Percentiles rank a stretch among this genome's conserved stretches.
Conservation (phyloP, 2,329 filamentous ascomycete species). For the Diaporthe sp. region DNA sequence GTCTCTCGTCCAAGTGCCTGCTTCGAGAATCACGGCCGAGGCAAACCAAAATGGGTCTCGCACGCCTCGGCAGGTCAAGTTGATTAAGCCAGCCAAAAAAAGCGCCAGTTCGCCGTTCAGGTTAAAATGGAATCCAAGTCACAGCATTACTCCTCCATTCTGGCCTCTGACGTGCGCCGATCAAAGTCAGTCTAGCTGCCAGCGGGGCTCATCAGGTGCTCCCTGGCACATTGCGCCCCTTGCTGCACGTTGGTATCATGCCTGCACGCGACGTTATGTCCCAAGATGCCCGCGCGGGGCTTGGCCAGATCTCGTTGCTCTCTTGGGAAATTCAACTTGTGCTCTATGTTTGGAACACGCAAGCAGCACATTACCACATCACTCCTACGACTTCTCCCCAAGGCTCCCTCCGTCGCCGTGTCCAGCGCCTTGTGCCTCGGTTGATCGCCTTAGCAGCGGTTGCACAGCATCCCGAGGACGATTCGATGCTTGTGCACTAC, state of each 20-base stretch:
- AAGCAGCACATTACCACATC: too few species aligned
- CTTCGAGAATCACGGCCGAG: conserved; percentile 7
- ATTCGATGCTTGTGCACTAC: neutral
- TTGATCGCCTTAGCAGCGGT: neutral
- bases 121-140: neutral
- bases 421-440: neutral
- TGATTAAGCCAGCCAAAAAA: neutral
- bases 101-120: neutral
- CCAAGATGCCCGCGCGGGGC: neutral
- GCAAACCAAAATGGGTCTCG: neutral
- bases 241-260: neutral
- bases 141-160: too few species aligned
- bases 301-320: neutral
- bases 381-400: neutral
- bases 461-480: neutral
- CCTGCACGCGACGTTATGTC: neutral
- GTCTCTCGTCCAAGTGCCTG: neutral
- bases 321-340: neutral
- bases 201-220: neutral
- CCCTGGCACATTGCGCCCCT: neutral
- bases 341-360: neutral
- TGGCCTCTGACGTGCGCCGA: too few species aligned
- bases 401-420: neutral
- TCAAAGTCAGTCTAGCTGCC: too few species aligned
- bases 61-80: neutral